These are phyloP conservation scores for Protomyces pachydermus DNA, from an alignment of 1,139 yeast species.

Conservation along the genomic window DNA sequence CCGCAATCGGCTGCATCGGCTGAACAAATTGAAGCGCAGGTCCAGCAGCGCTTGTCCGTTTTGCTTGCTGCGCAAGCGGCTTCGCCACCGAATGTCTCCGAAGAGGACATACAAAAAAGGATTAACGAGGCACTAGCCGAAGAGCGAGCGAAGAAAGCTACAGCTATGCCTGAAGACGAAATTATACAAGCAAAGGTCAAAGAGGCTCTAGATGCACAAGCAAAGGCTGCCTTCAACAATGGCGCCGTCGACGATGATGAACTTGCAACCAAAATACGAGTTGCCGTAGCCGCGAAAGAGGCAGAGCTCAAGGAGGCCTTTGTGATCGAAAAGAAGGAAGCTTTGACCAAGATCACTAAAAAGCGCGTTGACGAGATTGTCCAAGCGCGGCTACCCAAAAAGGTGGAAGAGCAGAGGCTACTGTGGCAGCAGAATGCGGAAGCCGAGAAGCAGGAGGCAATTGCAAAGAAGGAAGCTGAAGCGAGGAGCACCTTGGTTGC, in stretches of 20 bases:
- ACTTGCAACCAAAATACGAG: conserved; percentile 26
- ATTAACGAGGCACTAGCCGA: conserved; percentile 33
- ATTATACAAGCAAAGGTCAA: conserved; percentile 31
- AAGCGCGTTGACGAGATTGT: conserved; percentile 16
- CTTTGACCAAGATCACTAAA: conserved; percentile 33
- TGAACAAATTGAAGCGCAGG: too few species aligned
- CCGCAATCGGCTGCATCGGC: too few species aligned
- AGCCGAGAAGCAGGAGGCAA: conserved; percentile 32
- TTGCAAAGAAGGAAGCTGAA: conserved; percentile 36
- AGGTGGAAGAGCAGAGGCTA: conserved; percentile 33
- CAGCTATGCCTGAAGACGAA: conserved; percentile 13
- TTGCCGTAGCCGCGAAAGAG: conserved; percentile 31
- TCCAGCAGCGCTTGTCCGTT: too few species aligned
- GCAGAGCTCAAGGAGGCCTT: conserved; percentile 33
- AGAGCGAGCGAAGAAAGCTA: conserved; percentile 17
- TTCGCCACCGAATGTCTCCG: conserved; percentile 2
- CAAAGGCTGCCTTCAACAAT: conserved; percentile 33
- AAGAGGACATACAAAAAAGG: conserved; percentile 34
- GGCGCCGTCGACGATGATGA: conserved; percentile 30
- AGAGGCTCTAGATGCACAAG: conserved; percentile 33
- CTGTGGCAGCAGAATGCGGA: conserved; percentile 29
- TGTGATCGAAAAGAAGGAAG: not conserved
- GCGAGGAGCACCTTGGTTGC: conserved; percentile 35
- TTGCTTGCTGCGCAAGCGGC: too few species aligned
- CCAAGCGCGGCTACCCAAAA: conserved; percentile 24